Conservation (phyloP, 768 basidiomycete species). For the Podaxis sp. region DNA sequence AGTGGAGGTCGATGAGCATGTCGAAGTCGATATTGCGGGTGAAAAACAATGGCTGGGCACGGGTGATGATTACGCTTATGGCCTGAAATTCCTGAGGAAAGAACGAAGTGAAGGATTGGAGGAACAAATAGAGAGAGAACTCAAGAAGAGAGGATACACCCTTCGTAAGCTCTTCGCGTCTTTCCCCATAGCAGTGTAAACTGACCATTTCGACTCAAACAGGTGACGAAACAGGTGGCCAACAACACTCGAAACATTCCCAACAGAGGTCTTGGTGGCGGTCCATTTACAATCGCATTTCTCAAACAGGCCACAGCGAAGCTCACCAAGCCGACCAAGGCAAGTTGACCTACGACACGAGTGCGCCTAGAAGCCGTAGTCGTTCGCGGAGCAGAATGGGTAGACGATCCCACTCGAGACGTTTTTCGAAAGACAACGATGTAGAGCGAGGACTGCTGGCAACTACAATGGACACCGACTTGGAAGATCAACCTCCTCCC, state of each 20-base stretch:
- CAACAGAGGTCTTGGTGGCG: constrained; percentile 53
- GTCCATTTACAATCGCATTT: constrained; percentile 49
- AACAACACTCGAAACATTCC: background rate
- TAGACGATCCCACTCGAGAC: constrained; percentile 14
- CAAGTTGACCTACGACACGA: constrained; percentile 10
- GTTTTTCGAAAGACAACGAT: constrained; percentile 17
- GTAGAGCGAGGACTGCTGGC: constrained; percentile 12
- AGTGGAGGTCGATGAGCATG: constrained; percentile 40
- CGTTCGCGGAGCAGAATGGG: background rate
- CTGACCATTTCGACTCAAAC: background rate
- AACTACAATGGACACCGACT: constrained; percentile 11
- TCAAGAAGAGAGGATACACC: constrained; percentile 45
- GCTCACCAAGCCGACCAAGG: constrained; percentile 23
- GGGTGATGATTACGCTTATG: constrained; percentile 45
- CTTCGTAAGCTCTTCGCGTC: constrained; percentile 26
- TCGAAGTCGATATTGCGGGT: constrained; percentile 40
- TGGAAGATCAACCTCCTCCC: constrained; percentile 26
- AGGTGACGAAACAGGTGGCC: background rate
- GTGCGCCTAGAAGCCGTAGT: background rate
- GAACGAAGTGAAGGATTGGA: constrained; percentile 55
- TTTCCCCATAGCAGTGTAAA: background rate
- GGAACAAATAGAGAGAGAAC: constrained; percentile 51
- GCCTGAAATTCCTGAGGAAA: constrained; percentile 32
- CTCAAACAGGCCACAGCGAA: constrained; percentile 38
- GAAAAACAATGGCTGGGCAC: constrained; percentile 53